Evolutionary conservation across 805 yeast species (phyloP).

Genomic region (Cyberlindnera samutprakarnensis): DNA sequence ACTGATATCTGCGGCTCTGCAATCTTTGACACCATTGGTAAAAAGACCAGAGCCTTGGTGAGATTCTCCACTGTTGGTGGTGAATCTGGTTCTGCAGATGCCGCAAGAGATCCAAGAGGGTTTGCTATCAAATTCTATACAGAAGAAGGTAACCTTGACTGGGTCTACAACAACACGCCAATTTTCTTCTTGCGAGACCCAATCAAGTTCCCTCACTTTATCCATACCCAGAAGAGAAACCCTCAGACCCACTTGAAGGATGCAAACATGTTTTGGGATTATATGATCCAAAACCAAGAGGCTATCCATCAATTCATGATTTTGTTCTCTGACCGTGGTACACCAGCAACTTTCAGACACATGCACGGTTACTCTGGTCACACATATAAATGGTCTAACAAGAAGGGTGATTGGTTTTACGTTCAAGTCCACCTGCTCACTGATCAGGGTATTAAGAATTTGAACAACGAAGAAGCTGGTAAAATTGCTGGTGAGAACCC

Average conservation of each 20-base stretch:
- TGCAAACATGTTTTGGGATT: conserved; percentile 77
- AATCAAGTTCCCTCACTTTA: conserved; percentile 77
- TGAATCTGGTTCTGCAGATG: conserved; percentile 73
- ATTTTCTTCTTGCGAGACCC: conserved; percentile 82
- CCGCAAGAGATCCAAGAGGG: conserved; percentile 86
- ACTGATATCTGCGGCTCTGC: conserved; percentile 63
- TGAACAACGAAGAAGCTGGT: conserved; percentile 53
- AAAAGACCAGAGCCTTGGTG: conserved; percentile 63
- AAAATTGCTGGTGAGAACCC: conserved; percentile 70
- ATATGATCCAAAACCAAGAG: conserved; percentile 62
- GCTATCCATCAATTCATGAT: conserved; percentile 67
- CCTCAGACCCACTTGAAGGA: conserved; percentile 76
- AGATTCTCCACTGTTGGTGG: conserved; percentile 89
- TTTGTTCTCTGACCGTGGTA: conserved; percentile 75
- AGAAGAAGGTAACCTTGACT: conserved; percentile 78
- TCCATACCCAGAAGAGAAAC: conserved; percentile 84
- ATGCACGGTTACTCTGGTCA: conserved; percentile 86
- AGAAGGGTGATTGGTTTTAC: conserved; percentile 68
- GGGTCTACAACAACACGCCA: conserved; percentile 83
- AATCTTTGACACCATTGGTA: conserved; percentile 69
- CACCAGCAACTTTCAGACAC: conserved; percentile 66
- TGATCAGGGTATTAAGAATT: conserved; percentile 52
- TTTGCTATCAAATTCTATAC: conserved; percentile 75
- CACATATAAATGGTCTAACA: conserved; percentile 73
- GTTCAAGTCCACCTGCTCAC: conserved; percentile 70